Evolutionary conservation across 208 protist species (phyloP), one percentile per base, ranked within the genome.

Genomic region (Wallacemonas collosoma): DNA sequence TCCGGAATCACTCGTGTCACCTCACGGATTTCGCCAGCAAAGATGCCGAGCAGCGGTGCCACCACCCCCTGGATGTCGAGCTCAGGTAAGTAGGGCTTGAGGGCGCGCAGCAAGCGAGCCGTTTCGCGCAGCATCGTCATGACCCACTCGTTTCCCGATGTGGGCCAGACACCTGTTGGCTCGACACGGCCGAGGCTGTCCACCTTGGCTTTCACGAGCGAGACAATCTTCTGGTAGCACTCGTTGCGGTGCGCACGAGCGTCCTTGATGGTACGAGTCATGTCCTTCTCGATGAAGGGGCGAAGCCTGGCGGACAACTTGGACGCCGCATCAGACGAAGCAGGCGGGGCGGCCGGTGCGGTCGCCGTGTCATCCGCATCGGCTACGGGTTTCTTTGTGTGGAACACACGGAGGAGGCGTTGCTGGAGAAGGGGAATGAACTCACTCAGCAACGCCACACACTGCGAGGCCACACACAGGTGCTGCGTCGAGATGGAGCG

Each of bases 41-140:
- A 79, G 9, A 79, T 80, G 38, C 89, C 83, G 4, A 97, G 67
- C 40, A 97, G 77, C 45, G 93, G 90, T 38, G 93, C 84, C 51
- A 94, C 71, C 2, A 95, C 86, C 26, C 82, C 83, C 50, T 85
- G 77, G 56, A 85, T 73, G 75, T 95, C 93, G 1, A n/a, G 43
- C 3, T 73, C 60, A 2, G 89, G 81, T 53, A 97, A 71, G 55
- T 95, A 63, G 38, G 90, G 87, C 36, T 82, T 84, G 65, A 97
- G 12, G 2, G 72, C 73, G 1, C 85, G 83, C 71, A 93, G 80
- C 35, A 97, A 68, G 14, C 90, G 81, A 15, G 90, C 93, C 50
- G 87, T 86, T 78, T 97, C 90, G 11, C 86, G 77, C 65, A 97
- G 78, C 89, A 95, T 94, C 54, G 83, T 81, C 90, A 97, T 94